A percentile compares a stretch with the other conserved stretches of the same genome.
phyloP scores from a whole-genome alignment of 1,139 yeast genomes.

The Torulaspora pretoriensis region DNA sequence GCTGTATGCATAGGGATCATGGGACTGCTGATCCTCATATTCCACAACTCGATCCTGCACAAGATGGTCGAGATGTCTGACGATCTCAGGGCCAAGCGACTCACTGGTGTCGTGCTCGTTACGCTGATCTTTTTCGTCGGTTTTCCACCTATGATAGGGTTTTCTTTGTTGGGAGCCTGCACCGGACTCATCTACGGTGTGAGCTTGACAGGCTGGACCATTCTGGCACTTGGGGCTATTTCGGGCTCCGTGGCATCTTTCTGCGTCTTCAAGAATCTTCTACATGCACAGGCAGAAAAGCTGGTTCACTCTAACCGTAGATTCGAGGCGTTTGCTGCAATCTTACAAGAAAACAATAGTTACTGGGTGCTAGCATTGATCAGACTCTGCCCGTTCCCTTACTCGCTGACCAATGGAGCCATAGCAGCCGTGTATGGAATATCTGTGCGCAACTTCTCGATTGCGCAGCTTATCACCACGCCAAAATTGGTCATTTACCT shows the following conservation, averaged over 20 bases:
- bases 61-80: slow-evolving; percentile 44
- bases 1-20: slow-evolving; percentile 25
- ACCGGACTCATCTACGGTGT: slow-evolving; percentile 85
- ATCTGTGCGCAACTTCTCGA: slow-evolving; percentile 53
- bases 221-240: slow-evolving; percentile 65
- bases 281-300: slow-evolving; percentile 55
- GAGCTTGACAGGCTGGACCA: slow-evolving; percentile 67
- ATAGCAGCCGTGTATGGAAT: slow-evolving; percentile 80
- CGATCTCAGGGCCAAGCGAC: slow-evolving; percentile 35
- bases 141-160: slow-evolving; percentile 90
- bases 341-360: slow-evolving; percentile 65
- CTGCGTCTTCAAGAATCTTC: slow-evolving; percentile 56
- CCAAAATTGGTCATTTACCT: slow-evolving; percentile 77
- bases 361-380: slow-evolving; percentile 64
- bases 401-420: slow-evolving; percentile 88
- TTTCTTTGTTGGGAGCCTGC: slow-evolving; percentile 61
- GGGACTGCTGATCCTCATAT: slow-evolving; percentile 41
- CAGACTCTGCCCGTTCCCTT: slow-evolving; percentile 87
- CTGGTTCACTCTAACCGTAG: slow-evolving; percentile 51
- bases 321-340: slow-evolving; percentile 71
- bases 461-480: slow-evolving; percentile 71
- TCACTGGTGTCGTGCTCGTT: slow-evolving; percentile 56
- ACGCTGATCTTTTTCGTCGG: slow-evolving; percentile 46
- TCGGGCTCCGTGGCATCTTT: slow-evolving; percentile 74
- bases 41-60: slow-evolving; percentile 47